These are phyloP conservation scores for Chlamydomonas eustigma DNA, from an alignment of 139 green algal genomes.

Conservation along the genomic window DNA sequence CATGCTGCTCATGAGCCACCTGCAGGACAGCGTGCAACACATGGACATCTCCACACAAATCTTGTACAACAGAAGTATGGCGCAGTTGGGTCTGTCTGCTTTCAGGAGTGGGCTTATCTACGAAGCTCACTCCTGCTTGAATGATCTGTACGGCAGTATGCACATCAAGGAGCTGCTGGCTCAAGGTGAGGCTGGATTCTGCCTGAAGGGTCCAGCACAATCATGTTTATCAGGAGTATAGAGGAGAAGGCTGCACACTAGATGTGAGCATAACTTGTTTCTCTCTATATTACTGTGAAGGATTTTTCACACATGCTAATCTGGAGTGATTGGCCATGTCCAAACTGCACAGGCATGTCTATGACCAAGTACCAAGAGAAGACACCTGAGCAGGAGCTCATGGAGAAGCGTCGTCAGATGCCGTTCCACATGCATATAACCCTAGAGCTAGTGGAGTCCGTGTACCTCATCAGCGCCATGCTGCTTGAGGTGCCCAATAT, in stretches of 20 bases:
- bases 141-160: constrained; percentile 88
- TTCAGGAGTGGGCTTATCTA: constrained; percentile 86
- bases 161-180: constrained; percentile 97
- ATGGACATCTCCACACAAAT: constrained; percentile 97
- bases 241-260: too few species aligned
- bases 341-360: constrained; percentile 68
- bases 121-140: constrained; percentile 87
- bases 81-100: constrained; percentile 90
- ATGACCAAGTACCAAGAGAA: constrained; percentile 74
- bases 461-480: constrained; percentile 90
- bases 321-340: too few species aligned
- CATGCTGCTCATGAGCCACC: constrained; percentile 94
- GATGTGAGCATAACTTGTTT: too few species aligned
- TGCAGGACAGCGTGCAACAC: constrained; percentile 67
- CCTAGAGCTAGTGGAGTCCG: constrained; percentile 92
- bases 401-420: constrained; percentile 93
- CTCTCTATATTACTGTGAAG: too few species aligned
- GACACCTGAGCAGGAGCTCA: constrained; percentile 92
- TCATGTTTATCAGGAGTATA: too few species aligned
- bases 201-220: too few species aligned
- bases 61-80: constrained; percentile 94
- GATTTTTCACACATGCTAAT: too few species aligned
- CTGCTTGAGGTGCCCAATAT: constrained; percentile 92
- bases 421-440: constrained; percentile 99
- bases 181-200: too few species aligned